These are phyloP conservation scores for Pseudogymnoascus sp. DNA, from an alignment of 2,329 filamentous ascomycete species.

Conservation along the genomic window DNA sequence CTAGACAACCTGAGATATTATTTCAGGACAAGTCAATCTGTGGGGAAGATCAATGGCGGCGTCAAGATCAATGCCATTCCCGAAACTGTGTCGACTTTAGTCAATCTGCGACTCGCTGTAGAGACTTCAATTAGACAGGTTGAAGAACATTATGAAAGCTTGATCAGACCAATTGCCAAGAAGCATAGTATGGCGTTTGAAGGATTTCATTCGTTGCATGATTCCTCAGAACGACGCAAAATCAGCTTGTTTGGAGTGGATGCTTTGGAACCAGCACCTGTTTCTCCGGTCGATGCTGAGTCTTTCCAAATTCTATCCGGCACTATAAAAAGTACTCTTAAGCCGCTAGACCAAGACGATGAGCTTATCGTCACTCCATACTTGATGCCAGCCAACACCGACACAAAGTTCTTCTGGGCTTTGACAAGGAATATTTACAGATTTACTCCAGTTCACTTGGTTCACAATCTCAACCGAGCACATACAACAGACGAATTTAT, in stretches of 20 bases:
- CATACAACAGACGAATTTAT: slow-evolving; percentile 18
- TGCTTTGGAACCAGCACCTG: slow-evolving; percentile 28
- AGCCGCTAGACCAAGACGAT: slow-evolving; percentile 15
- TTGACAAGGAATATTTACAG: slow-evolving; percentile 33
- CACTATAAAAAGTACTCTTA: slow-evolving; percentile 13
- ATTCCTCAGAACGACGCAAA: slow-evolving; percentile 25
- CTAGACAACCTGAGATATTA: slow-evolving; percentile 8
- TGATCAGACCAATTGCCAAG: background rate
- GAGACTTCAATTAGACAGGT: slow-evolving; percentile 31
- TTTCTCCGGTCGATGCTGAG: slow-evolving; percentile 28
- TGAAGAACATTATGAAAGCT: slow-evolving; percentile 24
- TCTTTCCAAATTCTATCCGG: slow-evolving; percentile 19
- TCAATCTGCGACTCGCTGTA: slow-evolving; percentile 45
- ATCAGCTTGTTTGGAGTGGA: slow-evolving; percentile 27
- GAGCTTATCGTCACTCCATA: slow-evolving; percentile 17
- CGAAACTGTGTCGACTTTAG: slow-evolving; percentile 41
- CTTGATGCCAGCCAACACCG: slow-evolving; percentile 21
- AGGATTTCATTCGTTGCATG: slow-evolving; percentile 14
- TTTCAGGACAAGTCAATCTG: slow-evolving; percentile 33
- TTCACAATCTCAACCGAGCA: slow-evolving; percentile 5
- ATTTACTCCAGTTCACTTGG: slow-evolving; percentile 27
- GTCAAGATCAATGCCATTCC: slow-evolving; percentile 52
- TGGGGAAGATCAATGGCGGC: slow-evolving; percentile 45
- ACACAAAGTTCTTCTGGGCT: slow-evolving; percentile 24
- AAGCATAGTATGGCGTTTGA: slow-evolving; percentile 34